Conservation (phyloP, 192 early-diverging fungal species). For the Linnemannia exigua region DNA sequence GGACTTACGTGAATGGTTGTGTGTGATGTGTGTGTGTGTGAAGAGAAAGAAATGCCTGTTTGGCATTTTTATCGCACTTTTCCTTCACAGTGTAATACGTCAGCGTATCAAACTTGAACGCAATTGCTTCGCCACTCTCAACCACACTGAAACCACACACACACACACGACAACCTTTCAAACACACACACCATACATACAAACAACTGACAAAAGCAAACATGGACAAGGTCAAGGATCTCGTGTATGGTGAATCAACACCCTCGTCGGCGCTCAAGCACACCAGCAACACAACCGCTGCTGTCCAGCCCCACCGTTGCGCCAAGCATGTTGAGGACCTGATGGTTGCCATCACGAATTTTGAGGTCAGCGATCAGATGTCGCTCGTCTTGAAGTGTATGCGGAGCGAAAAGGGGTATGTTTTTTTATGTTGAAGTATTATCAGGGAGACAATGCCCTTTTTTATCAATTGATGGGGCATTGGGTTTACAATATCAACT, state of each 20-base stretch:
- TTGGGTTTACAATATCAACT: no score
- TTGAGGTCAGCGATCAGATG: slow-evolving; percentile 51
- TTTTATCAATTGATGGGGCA: neutral
- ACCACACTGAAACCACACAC: neutral
- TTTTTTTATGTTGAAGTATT: neutral
- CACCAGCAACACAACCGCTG: neutral
- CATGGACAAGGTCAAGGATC: slow-evolving; percentile 42
- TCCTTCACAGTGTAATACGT: neutral
- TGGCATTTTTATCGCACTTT: no score
- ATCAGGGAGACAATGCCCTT: neutral
- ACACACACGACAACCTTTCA: neutral
- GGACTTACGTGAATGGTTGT: neutral
- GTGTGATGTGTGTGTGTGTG: neutral
- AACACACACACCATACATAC: neutral
- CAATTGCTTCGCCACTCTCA: neutral
- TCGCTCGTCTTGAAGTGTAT: slow-evolving; percentile 47
- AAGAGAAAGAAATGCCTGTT: neutral
- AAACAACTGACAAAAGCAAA: neutral
- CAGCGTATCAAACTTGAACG: neutral
- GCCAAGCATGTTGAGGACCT: slow-evolving; percentile 56
- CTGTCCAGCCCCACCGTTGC: slow-evolving; percentile 37
- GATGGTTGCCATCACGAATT: slow-evolving; percentile 40
- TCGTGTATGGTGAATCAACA: slow-evolving; percentile 22
- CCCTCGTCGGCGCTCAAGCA: neutral
- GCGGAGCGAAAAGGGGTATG: slow-evolving; percentile 48